Conservation (phyloP, 176 grass and related monocot species). For the Luzula sylvatica region DNA sequence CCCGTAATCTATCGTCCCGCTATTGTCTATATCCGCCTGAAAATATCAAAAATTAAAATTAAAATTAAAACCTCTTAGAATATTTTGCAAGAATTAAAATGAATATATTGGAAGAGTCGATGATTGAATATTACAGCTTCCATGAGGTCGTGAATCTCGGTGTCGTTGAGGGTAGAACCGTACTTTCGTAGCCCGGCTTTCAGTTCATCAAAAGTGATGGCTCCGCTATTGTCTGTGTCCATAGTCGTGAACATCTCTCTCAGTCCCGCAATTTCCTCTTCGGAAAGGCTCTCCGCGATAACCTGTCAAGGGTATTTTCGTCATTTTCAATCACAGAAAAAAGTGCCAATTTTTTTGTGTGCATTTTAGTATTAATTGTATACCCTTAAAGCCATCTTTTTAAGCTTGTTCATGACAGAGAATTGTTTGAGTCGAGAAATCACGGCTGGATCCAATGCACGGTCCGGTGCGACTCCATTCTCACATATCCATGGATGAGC, state of each 20-base stretch:
- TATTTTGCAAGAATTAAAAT: no score
- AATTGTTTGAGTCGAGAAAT: conserved; percentile 97
- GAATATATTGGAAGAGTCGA: no score
- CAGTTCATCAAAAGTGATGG: conserved; percentile 95
- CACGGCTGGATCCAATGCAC: conserved; percentile 83
- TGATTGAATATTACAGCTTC: conserved; percentile 51
- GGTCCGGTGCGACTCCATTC: conserved; percentile 92
- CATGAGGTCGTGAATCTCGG: conserved; percentile 98
- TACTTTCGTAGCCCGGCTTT: conserved; percentile 88
- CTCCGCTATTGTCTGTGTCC: conserved; percentile 95
- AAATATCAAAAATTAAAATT: no score
- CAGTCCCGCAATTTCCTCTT: conserved; percentile 98
- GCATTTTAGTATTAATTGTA: not conserved
- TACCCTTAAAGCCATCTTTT: conserved; percentile 97
- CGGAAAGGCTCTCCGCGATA: conserved; percentile 96
- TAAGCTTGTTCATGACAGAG: conserved; percentile 97
- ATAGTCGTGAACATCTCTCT: conserved; percentile 98
- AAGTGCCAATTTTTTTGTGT: not conserved
- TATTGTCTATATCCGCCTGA: conserved; percentile 96
- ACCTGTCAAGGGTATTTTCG: no score
- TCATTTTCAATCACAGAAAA: no score
- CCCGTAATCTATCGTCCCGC: conserved; percentile 87
- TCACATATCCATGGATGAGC: conserved; percentile 96
- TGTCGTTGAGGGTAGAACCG: conserved; percentile 95
- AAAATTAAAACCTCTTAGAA: no score